phyloP scores from a whole-genome alignment of 2,329 filamentous ascomycete species.

The Fusarium virguliforme region DNA sequence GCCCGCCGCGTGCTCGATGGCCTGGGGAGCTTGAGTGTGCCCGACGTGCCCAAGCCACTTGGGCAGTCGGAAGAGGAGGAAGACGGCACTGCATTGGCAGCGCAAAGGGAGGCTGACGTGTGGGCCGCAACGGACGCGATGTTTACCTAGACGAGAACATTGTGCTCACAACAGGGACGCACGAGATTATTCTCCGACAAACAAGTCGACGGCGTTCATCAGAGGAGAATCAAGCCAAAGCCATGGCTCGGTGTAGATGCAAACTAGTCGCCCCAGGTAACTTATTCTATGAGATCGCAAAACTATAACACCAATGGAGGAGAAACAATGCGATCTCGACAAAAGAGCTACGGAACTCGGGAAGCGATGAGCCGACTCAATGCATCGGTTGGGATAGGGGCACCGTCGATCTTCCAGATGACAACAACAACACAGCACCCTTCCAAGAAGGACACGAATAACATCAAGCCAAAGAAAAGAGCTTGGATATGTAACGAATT shows the following conservation, averaged over 20 bases:
- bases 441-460: background rate
- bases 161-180: background rate
- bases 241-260: background rate
- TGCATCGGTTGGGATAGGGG: background rate
- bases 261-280: no score
- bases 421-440: background rate
- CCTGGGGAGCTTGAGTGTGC: conserved; percentile 69
- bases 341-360: background rate
- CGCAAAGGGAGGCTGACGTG: conserved; percentile 54
- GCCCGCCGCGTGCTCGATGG: conserved; percentile 82
- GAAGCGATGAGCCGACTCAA: background rate
- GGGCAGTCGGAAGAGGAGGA: conserved; percentile 41
- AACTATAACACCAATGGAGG: background rate
- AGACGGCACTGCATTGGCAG: conserved; percentile 35
- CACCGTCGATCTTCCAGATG: background rate
- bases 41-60: conserved; percentile 41
- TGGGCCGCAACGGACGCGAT: conserved; percentile 63
- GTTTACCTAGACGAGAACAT: conserved; percentile 53
- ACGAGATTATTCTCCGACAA: background rate
- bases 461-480: conserved; percentile 3
- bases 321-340: background rate
- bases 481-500: conserved; percentile 9
- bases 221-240: background rate
- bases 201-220: background rate
- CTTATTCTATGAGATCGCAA: background rate